Base-by-base conservation (phyloP, 306 rosid species). In the Ochetophila trinervis region DNA sequence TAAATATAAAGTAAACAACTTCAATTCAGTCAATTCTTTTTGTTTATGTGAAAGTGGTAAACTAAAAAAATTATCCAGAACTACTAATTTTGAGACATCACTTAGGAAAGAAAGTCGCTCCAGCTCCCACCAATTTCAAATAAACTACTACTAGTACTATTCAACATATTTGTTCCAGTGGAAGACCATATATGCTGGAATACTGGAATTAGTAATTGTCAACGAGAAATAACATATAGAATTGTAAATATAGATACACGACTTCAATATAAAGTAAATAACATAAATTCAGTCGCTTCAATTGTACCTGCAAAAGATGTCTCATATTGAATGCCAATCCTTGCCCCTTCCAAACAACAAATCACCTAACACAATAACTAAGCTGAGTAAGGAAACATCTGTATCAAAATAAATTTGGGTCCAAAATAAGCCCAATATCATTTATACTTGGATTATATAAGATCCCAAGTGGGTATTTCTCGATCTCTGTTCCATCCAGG, bases 241-340 rank as follows among this genome's bases (percentile, higher is more conserved):
- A 27, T 27, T 27, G 32, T 27, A 27, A 49, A 6, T 48, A 64
- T 17, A 36, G 54, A 20, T 5, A 23, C 63, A 48, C 30, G 13
- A 48, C 11, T 54, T 40, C 6, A 51, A 62, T 47, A 12, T 14
- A 17, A 42, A 64, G 24, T 37, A 16, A 42, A 19, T 47, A 55
- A 10, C 61, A 57, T 12, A 58, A 22, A 69, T 68, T 62, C 57
- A 56, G 37, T 78, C 57, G n/a, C 58, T 68, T 74, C 68, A 57
- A 65, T 37, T 59, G 64, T 83, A 90, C 99, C 99, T 9, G 99
- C 99, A 81, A 80, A 93, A 67, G 95, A 86, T 51, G 96, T 93
- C 79, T 88, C 95, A 75, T 84, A 93, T 22, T 86, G 97, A 69
- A 86, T 83, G 53, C 99, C 94, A 62, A 93, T 93, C 87, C 91